Percentiles rank a stretch among this genome's conserved stretches.
Conservation (phyloP, 371 early-diverging fungal genomes). For the Mortierella sp. region DNA sequence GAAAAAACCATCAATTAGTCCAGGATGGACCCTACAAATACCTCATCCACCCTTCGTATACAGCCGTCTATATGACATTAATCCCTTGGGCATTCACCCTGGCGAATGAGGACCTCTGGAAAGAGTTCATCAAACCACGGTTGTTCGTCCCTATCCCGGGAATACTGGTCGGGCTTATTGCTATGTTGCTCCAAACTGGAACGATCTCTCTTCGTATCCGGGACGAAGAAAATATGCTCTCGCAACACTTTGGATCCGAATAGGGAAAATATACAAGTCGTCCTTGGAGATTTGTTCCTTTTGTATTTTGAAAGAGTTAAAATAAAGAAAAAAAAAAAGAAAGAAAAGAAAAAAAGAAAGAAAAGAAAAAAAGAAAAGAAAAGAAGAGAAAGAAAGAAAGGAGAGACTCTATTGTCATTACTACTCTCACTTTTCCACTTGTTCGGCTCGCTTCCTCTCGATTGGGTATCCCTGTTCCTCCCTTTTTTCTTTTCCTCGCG, state of each 20-base stretch:
- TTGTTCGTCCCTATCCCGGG: background rate
- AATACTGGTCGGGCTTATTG: background rate
- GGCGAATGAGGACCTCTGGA: slow-evolving; percentile 8
- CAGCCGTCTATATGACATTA: background rate
- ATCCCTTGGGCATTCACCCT: background rate
- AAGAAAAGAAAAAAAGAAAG: background rate
- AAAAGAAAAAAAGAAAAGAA: background rate
- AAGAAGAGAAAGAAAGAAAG: too few relatives aligned
- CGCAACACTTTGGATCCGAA: slow-evolving; percentile 4
- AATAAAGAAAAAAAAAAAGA: background rate
- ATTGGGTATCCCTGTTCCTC: too few relatives aligned
- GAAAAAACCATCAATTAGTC: slow-evolving; percentile 12
- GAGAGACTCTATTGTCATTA: too few relatives aligned
- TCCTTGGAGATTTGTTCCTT: slow-evolving; percentile 9
- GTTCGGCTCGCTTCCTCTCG: too few relatives aligned
- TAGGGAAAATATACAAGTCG: slow-evolving; percentile 6
- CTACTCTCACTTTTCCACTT: too few relatives aligned
- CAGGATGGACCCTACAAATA: slow-evolving; percentile 22
- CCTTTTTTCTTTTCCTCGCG: too few relatives aligned
- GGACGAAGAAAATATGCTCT: slow-evolving; percentile 7
- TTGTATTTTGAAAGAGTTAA: slow-evolving; percentile 13
- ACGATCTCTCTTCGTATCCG: background rate
- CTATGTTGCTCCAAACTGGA: background rate
- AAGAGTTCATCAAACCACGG: background rate
- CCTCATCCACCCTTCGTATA: slow-evolving; percentile 28